Conservation (phyloP, 805 yeast genomes). For the Yarrowia osloensis region DNA sequence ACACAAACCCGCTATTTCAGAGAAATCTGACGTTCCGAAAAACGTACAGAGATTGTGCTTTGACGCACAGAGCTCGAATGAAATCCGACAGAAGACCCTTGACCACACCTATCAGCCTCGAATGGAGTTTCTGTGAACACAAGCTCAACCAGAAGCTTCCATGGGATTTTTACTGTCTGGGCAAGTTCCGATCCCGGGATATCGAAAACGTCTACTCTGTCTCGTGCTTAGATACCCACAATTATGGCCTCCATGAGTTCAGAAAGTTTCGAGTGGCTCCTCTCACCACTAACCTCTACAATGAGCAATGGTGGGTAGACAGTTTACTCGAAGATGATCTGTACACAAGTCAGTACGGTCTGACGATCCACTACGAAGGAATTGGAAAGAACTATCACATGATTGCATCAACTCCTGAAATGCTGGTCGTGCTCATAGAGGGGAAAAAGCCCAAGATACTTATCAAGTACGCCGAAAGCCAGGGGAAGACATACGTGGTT, state of each 20-base stretch:
- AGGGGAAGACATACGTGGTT: background rate
- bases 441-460: background rate
- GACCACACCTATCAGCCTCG: background rate
- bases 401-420: background rate
- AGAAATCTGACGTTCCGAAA: background rate
- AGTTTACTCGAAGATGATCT: background rate
- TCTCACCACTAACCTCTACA: background rate
- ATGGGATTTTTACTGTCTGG: constrained; percentile 3
- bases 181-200: background rate
- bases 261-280: background rate
- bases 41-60: background rate
- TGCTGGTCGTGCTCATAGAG: background rate
- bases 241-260: background rate
- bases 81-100: background rate
- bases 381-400: background rate
- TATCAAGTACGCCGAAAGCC: background rate
- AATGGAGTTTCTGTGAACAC: background rate
- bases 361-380: background rate
- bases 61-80: background rate
- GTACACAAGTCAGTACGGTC: background rate
- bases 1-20: background rate
- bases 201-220: background rate
- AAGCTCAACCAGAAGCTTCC: background rate
- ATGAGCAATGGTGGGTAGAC: background rate
- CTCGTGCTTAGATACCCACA: background rate